Evolutionary conservation across 345 rosid species (phyloP).

Genomic region (Pistacia vera): DNA sequence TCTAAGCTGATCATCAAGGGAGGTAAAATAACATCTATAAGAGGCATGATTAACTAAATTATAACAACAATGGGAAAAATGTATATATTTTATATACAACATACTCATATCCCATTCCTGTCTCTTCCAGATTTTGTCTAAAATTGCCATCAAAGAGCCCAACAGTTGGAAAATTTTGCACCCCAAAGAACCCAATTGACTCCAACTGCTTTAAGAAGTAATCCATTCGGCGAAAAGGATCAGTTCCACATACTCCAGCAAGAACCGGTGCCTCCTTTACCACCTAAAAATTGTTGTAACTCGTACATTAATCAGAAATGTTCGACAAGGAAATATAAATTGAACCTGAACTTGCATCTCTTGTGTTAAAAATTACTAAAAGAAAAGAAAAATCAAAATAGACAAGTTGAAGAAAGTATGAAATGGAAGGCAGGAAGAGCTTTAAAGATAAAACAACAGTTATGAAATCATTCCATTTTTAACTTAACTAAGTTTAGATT

Average conservation of each 20-base stretch:
- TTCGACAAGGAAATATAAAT: conserved; percentile 1
- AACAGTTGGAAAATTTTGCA: conserved; percentile 96
- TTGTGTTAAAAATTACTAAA: not conserved
- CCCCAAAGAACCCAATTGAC: conserved; percentile 85
- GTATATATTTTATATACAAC: conserved; percentile 17
- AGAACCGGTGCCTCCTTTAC: conserved; percentile 87
- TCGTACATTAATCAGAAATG: conserved; percentile 1
- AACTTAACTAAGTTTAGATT: not conserved
- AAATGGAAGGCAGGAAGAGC: not conserved
- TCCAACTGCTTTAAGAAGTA: conserved; percentile 84
- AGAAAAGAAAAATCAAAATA: not conserved
- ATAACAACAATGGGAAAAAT: conserved; percentile 10
- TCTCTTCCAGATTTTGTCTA: conserved; percentile 93
- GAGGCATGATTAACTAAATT: conserved; percentile 6
- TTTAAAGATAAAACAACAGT: not conserved
- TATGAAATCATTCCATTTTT: not conserved
- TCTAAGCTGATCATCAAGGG: conserved; percentile 56
- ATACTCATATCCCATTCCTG: conserved; percentile 97
- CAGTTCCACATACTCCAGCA: conserved; percentile 94
- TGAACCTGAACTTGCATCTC: not conserved
- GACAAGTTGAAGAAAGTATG: not conserved
- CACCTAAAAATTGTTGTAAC: conserved; percentile 49
- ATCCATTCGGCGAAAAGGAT: conserved; percentile 91
- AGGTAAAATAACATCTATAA: conserved; percentile 1
- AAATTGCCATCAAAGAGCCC: conserved; percentile 97